phyloP scores from a whole-genome alignment of 2,329 filamentous ascomycete genomes.

The Mycocentrospora acerina region DNA sequence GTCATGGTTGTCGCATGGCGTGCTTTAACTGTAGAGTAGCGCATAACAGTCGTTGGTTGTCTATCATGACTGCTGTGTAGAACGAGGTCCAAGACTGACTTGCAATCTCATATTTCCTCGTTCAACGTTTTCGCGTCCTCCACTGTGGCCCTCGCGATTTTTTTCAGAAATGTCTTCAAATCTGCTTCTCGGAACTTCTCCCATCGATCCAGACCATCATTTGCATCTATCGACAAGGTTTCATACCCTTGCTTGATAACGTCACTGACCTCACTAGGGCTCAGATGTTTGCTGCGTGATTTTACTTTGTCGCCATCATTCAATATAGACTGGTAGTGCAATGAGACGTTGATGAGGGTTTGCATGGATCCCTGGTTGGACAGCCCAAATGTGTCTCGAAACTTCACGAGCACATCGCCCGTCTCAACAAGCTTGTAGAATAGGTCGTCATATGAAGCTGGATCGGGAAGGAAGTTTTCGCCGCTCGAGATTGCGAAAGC shows the following conservation, averaged over 20 bases:
- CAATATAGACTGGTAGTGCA: conserved; percentile 85
- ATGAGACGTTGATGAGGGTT: conserved; percentile 77
- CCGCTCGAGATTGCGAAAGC: conserved; percentile 82
- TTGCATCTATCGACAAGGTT: conserved; percentile 86
- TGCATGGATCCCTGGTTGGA: conserved; percentile 64
- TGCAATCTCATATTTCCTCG: conserved; percentile 22
- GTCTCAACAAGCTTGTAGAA: conserved; percentile 98
- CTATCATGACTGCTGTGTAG: no score
- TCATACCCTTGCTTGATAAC: conserved; percentile 98
- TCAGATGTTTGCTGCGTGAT: conserved; percentile 65
- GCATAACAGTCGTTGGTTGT: no score
- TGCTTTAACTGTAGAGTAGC: no score
- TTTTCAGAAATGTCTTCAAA: conserved; percentile 81
- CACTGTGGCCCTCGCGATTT: conserved; percentile 78
- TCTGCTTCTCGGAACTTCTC: conserved; percentile 85
- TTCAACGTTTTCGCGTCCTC: conserved; percentile 61
- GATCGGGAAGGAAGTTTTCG: conserved; percentile 86
- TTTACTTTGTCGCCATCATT: conserved; percentile 57
- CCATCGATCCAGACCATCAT: conserved; percentile 84
- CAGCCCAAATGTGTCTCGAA: conserved; percentile 72
- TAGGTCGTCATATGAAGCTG: conserved; percentile 87
- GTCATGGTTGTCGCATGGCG: no score
- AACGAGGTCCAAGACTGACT: no score
- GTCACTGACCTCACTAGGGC: conserved; percentile 78
- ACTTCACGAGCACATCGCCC: conserved; percentile 77